phyloP scores from a whole-genome alignment of 2,329 filamentous ascomycete species.

The Rutstroemia sp. region DNA sequence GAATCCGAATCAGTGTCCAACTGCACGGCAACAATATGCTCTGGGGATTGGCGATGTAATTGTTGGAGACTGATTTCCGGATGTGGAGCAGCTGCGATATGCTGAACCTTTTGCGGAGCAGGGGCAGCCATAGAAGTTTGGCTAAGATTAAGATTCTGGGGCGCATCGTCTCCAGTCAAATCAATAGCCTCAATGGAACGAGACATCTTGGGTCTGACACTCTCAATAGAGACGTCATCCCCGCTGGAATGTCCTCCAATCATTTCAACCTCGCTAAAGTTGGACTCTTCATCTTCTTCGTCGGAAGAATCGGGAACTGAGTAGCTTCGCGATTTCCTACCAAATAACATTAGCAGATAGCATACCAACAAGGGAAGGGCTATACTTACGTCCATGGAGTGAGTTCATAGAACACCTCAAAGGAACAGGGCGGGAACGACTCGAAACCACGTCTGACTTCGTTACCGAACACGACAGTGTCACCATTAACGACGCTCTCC shows the following conservation, averaged over 20 bases:
- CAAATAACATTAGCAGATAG: neutral
- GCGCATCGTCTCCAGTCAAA: conserved; percentile 27
- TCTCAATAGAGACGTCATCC: conserved; percentile 23
- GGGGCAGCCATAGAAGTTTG: neutral
- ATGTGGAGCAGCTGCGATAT: neutral
- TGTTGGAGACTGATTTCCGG: neutral
- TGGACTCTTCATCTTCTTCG: conserved; percentile 25
- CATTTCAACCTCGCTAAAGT: conserved; percentile 22
- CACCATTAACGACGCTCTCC: conserved; percentile 30
- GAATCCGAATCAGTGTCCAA: neutral
- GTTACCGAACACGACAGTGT: conserved; percentile 39
- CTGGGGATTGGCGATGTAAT: neutral
- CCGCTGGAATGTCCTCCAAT: conserved; percentile 20
- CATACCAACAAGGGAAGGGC: neutral
- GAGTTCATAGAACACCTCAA: conserved; percentile 21
- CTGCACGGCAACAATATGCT: neutral
- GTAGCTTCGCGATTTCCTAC: conserved; percentile 23
- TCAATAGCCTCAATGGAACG: conserved; percentile 22
- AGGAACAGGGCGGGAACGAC: conserved; percentile 29
- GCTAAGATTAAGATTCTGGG: neutral
- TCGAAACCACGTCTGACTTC: conserved; percentile 41
- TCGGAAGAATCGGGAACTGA: conserved; percentile 25
- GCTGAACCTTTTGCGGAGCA: neutral
- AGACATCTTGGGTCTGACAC: conserved; percentile 14
- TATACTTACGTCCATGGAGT: conserved; percentile 23